Evolutionary conservation across 2,329 filamentous ascomycete species (phyloP).

Genomic region (Aspergillus fumigatiaffinis): DNA sequence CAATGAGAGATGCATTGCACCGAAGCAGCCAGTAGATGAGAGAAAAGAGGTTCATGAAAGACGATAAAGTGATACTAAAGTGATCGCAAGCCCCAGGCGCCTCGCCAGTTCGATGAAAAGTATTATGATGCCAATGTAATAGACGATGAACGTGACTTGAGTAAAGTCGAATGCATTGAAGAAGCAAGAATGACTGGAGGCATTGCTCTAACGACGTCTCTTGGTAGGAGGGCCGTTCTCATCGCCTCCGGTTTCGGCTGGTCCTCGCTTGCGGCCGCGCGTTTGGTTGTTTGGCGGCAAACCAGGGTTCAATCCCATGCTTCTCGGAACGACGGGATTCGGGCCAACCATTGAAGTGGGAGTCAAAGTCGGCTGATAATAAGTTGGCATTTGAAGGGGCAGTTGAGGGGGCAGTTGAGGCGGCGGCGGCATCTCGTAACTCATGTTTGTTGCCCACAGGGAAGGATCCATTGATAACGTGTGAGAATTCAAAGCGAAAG

Average conservation of each 20-base stretch:
- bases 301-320: not conserved
- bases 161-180: not conserved
- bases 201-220: not conserved
- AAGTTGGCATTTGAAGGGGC: not conserved
- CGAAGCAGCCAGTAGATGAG: not conserved
- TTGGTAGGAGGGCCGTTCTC: not conserved
- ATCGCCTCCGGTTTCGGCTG: not conserved
- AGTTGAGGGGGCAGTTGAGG: not conserved
- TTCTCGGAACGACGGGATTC: not conserved
- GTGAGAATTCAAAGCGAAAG: not conserved
- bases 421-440: not conserved
- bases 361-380: not conserved
- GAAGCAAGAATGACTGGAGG: not conserved
- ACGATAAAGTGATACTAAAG: not conserved
- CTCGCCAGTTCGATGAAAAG: not conserved
- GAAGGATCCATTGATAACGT: not conserved
- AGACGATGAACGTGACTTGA: not conserved
- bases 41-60: not conserved
- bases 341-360: not conserved
- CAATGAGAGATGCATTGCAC: not conserved
- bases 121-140: not conserved
- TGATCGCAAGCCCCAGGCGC: not conserved
- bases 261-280: not conserved
- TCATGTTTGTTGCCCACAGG: not conserved
- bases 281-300: not conserved